Evolutionary conservation across 2,329 filamentous ascomycete genomes (phyloP).

Genomic region (Botryosphaeria dothidea): DNA sequence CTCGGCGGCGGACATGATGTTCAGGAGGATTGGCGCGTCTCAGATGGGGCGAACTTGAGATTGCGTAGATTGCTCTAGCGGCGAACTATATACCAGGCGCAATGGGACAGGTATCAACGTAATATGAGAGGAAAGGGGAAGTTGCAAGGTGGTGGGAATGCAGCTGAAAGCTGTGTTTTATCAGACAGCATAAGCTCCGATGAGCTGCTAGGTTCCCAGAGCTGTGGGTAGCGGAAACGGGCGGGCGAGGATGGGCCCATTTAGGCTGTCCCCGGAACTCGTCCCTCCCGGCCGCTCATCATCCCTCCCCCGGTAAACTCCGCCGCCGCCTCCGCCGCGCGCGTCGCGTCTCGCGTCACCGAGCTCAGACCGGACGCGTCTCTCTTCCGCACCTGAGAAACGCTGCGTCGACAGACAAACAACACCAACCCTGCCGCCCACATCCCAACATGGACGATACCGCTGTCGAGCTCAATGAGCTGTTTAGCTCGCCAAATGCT

Average conservation of each 20-base stretch:
- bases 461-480: slow-evolving; percentile 57
- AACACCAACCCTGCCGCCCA: slow-evolving; percentile 8
- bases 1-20: slow-evolving; percentile 18
- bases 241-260: background rate
- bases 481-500: slow-evolving; percentile 55
- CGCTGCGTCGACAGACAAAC: background rate
- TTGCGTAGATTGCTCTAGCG: slow-evolving; percentile 6
- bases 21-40: slow-evolving; percentile 18
- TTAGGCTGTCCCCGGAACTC: background rate
- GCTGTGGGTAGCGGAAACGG: background rate
- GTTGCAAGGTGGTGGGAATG: background rate
- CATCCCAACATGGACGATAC: slow-evolving; percentile 49
- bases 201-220: background rate
- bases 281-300: background rate
- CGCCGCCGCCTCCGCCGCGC: background rate
- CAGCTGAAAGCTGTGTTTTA: background rate
- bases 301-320: background rate
- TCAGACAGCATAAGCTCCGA: background rate
- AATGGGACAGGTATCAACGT: background rate
- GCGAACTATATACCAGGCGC: background rate
- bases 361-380: background rate
- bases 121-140: background rate
- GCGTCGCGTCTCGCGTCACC: slow-evolving; percentile 26
- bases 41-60: slow-evolving; percentile 2
- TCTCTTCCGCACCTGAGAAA: background rate